Conservation (phyloP, 345 rosid genomes). For the Psidium guajava region DNA sequence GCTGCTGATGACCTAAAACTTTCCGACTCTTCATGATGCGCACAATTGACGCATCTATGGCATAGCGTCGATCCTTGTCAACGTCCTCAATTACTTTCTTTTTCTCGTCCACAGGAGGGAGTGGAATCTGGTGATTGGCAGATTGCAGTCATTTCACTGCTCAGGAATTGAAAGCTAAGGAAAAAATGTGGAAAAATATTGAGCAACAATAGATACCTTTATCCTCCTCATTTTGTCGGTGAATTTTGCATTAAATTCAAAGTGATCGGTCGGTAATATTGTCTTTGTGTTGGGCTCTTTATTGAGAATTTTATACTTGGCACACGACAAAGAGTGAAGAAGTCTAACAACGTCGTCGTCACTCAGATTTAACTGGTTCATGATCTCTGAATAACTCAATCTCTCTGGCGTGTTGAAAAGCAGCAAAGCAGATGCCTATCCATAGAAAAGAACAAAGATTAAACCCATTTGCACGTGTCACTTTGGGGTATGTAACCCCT, state of each 20-base stretch:
- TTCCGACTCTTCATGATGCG: constrained; percentile 73
- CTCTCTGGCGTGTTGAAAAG: constrained; percentile 52
- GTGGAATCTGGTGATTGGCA: constrained; percentile 38
- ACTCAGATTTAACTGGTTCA: constrained; percentile 49
- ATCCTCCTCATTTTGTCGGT: constrained; percentile 69
- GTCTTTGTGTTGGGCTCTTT: constrained; percentile 37
- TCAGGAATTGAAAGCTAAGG: background rate
- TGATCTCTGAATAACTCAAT: constrained; percentile 54
- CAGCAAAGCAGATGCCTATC: constrained; percentile 53
- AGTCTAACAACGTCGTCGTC: constrained; percentile 52
- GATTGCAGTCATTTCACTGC: background rate
- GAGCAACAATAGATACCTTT: constrained; percentile 23
- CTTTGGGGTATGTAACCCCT: background rate
- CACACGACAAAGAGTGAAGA: constrained; percentile 53
- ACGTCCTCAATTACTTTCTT: constrained; percentile 66
- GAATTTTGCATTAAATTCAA: constrained; percentile 44
- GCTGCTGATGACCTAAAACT: constrained; percentile 42
- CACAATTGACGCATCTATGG: constrained; percentile 65
- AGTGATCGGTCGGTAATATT: constrained; percentile 23
- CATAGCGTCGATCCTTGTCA: constrained; percentile 60
- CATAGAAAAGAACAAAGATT: background rate
- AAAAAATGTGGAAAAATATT: background rate
- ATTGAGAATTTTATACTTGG: constrained; percentile 38
- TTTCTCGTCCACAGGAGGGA: constrained; percentile 57
- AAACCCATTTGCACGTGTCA: background rate